Conservation (phyloP, 2,329 filamentous ascomycete genomes). For the Stemphylium vesicarium region DNA sequence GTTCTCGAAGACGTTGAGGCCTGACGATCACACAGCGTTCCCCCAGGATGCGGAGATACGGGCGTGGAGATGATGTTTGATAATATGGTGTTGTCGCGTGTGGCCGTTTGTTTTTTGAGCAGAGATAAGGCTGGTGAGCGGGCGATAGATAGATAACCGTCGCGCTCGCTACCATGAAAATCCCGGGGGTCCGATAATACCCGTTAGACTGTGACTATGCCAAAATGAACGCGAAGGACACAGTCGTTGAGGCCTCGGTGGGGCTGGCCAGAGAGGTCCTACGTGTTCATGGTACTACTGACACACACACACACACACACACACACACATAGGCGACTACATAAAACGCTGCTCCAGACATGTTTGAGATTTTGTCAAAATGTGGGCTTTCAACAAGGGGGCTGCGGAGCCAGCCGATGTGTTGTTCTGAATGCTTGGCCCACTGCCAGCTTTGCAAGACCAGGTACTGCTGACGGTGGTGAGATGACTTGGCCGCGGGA, state of each 20-base stretch:
- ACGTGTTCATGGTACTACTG: constrained; percentile 6
- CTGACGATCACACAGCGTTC: constrained; percentile 12
- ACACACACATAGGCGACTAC: not conserved
- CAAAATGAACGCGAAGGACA: constrained; percentile 1
- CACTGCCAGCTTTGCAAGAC: constrained; percentile 1
- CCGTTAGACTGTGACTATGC: constrained; percentile 5
- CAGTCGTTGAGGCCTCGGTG: not conserved
- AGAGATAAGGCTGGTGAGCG: constrained; percentile 21
- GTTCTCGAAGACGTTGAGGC: not conserved
- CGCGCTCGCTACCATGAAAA: constrained; percentile 6
- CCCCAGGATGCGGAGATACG: constrained; percentile 17
- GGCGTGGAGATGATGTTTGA: constrained; percentile 14
- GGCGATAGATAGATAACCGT: constrained; percentile 19
- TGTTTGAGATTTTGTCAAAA: not conserved
- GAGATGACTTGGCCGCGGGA: not conserved
- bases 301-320: not conserved
- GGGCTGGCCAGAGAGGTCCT: not conserved
- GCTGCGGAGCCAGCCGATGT: constrained; percentile 3
- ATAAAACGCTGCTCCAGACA: constrained; percentile 6
- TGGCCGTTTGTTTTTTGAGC: constrained; percentile 9
- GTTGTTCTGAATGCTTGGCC: constrained; percentile 6
- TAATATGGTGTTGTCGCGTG: constrained; percentile 25
- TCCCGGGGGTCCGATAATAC: constrained; percentile 19
- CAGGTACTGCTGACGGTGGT: constrained; percentile 3
- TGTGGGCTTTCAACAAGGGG: constrained; percentile 2